phyloP scores from a whole-genome alignment of 495 filamentous ascomycete species.

The Penicillium diatomitis region DNA sequence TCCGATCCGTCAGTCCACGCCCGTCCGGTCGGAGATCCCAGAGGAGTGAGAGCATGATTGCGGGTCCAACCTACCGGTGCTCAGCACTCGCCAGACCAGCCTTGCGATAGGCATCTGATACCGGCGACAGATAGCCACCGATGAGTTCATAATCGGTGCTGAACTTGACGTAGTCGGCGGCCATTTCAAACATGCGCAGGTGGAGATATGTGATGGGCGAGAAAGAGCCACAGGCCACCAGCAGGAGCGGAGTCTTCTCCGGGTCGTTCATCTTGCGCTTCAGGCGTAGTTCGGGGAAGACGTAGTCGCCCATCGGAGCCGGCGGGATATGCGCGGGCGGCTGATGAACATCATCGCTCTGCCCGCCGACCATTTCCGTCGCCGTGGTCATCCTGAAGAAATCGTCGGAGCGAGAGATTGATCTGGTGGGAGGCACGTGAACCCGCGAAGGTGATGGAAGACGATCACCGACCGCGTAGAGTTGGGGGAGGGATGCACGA shows the following conservation, averaged over 20 bases:
- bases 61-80: constrained; percentile 43
- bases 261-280: constrained; percentile 57
- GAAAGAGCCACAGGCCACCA: constrained; percentile 89
- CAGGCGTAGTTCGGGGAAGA: constrained; percentile 63
- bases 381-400: constrained; percentile 15
- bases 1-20: constrained; percentile 2
- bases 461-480: no score
- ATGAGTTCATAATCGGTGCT: constrained; percentile 80
- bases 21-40: background rate
- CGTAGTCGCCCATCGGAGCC: constrained; percentile 47
- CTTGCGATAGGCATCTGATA: constrained; percentile 87
- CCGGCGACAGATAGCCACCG: constrained; percentile 71
- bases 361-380: constrained; percentile 20
- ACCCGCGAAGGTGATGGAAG: no score
- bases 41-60: constrained; percentile 4
- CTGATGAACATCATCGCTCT: constrained; percentile 25
- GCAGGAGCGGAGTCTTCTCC: constrained; percentile 65
- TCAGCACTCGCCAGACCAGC: constrained; percentile 68
- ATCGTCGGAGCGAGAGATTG: background rate
- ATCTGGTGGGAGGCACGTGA: background rate
- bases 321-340: constrained; percentile 13
- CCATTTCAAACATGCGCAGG: constrained; percentile 92
- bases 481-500: no score
- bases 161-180: constrained; percentile 68
- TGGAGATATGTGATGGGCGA: constrained; percentile 76